These are phyloP conservation scores for Penicillium longicatenatum DNA, from an alignment of 495 filamentous ascomycete species.

Conservation along the genomic window DNA sequence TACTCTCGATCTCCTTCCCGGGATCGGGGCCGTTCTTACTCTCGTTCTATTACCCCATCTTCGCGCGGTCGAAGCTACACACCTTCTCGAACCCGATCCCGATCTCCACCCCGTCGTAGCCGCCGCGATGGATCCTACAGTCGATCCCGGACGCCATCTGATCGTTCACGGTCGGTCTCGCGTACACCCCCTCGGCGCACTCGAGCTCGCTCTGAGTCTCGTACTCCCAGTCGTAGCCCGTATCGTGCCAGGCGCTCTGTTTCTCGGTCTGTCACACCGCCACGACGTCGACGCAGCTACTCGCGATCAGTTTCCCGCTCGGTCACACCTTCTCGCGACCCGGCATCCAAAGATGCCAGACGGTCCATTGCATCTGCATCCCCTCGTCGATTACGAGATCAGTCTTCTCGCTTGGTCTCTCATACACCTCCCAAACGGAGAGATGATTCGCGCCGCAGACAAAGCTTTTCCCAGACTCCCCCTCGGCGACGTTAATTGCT, in stretches of 20 bases:
- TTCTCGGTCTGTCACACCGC: conserved; percentile 40
- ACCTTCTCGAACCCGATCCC: conserved; percentile 7
- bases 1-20: conserved; percentile 45
- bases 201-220: conserved; percentile 33
- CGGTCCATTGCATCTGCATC: conserved; percentile 32
- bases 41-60: conserved; percentile 40
- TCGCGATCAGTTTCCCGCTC: conserved; percentile 39
- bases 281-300: conserved; percentile 34
- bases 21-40: conserved; percentile 44
- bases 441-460: conserved; percentile 18
- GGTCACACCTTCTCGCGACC: conserved; percentile 30
- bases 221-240: conserved; percentile 32
- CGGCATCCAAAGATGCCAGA: conserved; percentile 12
- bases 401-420: conserved; percentile 34
- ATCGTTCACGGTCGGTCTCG: conserved; percentile 30
- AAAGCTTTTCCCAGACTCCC: conserved; percentile 33
- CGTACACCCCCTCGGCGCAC: conserved; percentile 31
- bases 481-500: conserved; percentile 30
- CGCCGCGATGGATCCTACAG: neutral
- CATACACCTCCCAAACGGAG: conserved; percentile 28
- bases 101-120: neutral
- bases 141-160: conserved; percentile 4
- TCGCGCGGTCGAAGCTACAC: conserved; percentile 41
- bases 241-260: conserved; percentile 29
- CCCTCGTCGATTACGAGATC: conserved; percentile 23